Conservation (phyloP, 2,329 filamentous ascomycete genomes). For the Hypomyces rosellus region DNA sequence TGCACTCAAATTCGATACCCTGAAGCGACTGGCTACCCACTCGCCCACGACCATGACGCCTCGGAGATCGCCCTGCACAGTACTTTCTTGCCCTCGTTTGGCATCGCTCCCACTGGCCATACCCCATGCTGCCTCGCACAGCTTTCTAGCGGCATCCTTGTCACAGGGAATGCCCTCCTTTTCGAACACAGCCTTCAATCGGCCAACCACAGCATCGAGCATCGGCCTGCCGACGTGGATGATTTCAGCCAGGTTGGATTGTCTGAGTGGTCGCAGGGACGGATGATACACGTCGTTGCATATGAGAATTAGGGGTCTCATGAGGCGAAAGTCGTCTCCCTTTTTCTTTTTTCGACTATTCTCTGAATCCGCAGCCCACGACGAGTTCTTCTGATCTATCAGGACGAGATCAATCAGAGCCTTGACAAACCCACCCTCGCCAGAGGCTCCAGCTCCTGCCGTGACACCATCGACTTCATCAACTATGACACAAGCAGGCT, state of each 20-base stretch:
- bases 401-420: slow-evolving; percentile 86
- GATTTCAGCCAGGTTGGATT: slow-evolving; percentile 78
- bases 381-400: slow-evolving; percentile 72
- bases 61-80: slow-evolving; percentile 67
- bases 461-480: slow-evolving; percentile 97
- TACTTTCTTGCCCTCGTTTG: slow-evolving; percentile 59
- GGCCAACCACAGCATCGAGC: slow-evolving; percentile 74
- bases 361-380: slow-evolving; percentile 20
- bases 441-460: slow-evolving; percentile 65
- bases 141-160: slow-evolving; percentile 75
- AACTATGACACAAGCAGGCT: slow-evolving; percentile 86
- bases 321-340: slow-evolving; percentile 77
- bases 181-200: slow-evolving; percentile 78
- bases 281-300: slow-evolving; percentile 97
- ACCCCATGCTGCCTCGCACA: slow-evolving; percentile 80
- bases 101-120: slow-evolving; percentile 66
- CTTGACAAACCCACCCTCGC: slow-evolving; percentile 92
- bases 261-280: slow-evolving; percentile 77
- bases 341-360: slow-evolving; percentile 55
- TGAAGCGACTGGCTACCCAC: slow-evolving; percentile 72
- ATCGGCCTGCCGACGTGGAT: slow-evolving; percentile 87
- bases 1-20: slow-evolving; percentile 37
- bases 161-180: slow-evolving; percentile 87
- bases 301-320: slow-evolving; percentile 85
- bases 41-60: slow-evolving; percentile 82